A percentile compares a stretch with the other conserved stretches of the same genome.
Evolutionary conservation across 345 rosid species (phyloP).

Genomic region (Bruguiera gymnorhiza): DNA sequence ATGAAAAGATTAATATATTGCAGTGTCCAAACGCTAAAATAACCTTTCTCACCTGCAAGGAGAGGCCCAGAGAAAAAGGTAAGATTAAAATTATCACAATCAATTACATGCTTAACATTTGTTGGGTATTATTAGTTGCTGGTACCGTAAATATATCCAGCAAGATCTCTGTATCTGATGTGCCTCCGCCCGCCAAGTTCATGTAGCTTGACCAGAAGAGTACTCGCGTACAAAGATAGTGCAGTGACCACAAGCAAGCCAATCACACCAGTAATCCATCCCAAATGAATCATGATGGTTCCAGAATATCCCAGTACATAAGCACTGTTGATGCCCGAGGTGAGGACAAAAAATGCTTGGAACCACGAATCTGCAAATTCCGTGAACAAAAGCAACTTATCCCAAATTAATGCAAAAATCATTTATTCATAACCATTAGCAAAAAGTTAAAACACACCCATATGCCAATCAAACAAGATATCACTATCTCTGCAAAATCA

Average conservation of each 20-base stretch:
- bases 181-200: slow-evolving; percentile 86
- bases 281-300: slow-evolving; percentile 84
- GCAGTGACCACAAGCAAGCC: slow-evolving; percentile 69
- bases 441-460: no score
- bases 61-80: background rate
- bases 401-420: background rate
- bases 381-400: background rate
- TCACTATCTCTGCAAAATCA: background rate
- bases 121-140: no score
- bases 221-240: slow-evolving; percentile 68
- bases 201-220: slow-evolving; percentile 82
- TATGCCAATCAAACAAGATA: no score
- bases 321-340: slow-evolving; percentile 83
- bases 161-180: slow-evolving; percentile 92
- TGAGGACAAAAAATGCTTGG: slow-evolving; percentile 78
- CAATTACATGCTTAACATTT: background rate
- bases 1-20: slow-evolving; percentile 83
- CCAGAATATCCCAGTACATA: slow-evolving; percentile 89
- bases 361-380: slow-evolving; percentile 78
- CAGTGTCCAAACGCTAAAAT: slow-evolving; percentile 63
- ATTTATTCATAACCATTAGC: background rate
- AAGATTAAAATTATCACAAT: background rate
- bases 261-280: slow-evolving; percentile 73
- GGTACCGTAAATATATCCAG: slow-evolving; percentile 71
- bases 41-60: slow-evolving; percentile 59